Evolutionary conservation across 1,284 basidiomycete genomes (phyloP), one percentile per base, ranked within the genome.

Genomic region (Fomitopsis schrenkii): DNA sequence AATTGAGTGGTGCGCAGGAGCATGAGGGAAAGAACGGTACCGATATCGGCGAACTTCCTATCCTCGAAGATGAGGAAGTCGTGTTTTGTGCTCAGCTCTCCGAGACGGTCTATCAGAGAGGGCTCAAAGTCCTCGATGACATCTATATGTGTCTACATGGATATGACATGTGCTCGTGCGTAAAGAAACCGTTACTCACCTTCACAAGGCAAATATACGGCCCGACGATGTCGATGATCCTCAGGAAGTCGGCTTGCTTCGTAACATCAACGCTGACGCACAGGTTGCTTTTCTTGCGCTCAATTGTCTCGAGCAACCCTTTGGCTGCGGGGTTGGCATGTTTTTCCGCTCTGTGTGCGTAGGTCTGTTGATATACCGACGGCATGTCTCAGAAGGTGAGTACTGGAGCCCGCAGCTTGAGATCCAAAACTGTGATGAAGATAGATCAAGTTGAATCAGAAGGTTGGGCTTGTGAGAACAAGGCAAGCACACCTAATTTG

Each of bases 51-150:
- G 72, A 99, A 99, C 76, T 99, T 99, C 67, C 97, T 83, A 79
- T 99, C 97, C 77, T 99, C 97, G 68, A 99, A 99, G 71, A 98
- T 97, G 61, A 98, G 76, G 77, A 99, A 99, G 71, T 98, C 94
- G 68, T 97, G 88, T 74, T 93, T 90, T 55, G 78, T 72, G 71
- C 90, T 89, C 12, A 99, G 84, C 53, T 79, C 78, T 62, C 87
- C 81, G 46, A 99, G 81, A 63, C 85, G 80, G 36, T 86, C 77
- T 59, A 97, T 85, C 50, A 98, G 77, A 15, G 84, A 84, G 19
- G 79, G 76, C 44, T 95, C 88, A 72, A 97, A 99, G 76, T 99
- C 95, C 68, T 95, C 89, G 57, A 99, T 83, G 66, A 99, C 93
- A 75, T 99, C 97, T 66, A 98, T 87, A 75, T 99, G 97, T 0